Base-by-base conservation (phyloP, 129 eudicot species). In the Flaveria trinervia region DNA sequence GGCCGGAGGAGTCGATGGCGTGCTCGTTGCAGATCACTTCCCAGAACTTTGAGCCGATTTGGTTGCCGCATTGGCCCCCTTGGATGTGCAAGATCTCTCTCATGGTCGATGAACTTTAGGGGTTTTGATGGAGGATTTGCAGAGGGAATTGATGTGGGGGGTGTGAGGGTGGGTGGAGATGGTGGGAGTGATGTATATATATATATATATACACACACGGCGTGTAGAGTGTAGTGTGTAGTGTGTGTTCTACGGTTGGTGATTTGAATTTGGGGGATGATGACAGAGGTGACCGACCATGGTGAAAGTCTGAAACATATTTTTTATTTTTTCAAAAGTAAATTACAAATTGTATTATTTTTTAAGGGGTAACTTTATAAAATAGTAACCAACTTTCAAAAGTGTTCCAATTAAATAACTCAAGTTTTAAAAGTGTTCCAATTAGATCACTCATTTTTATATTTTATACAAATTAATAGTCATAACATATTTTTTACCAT, bases 31-130 rank as follows among this genome's bases (percentile, higher is more conserved):
- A 64, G 46, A 64, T 33, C 46, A 64, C 69, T 33, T 64, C 69
- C 69, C 46, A 30, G 69, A 64, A 64, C 69, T 64, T 64, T 44
- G 69, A 14, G 6, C 69, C 46, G 69, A 64, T 64, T 5, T 64
- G 69, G 45, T 64, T 64, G 17, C 69, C 69, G 45, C 69, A 64
- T 15, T 64, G 69, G 45, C 69, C 69, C 1, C 45, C 69, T 30
- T 64, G 69, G 46, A 64, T 30, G 69, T 64, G 69, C 12, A 64
- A 16, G 46, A 64, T 64, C 46, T 64, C 69, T 64, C 69, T 64
- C 69, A 64, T 64, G 15, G 28, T 61, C n/a, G 36, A 22, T 59
- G 65, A 26, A 4, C 3, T 20, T 9, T 20, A 1, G 39, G 17
- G 41, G 0, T 25, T 25, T 61, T 2, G 2, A 22, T 2, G 65